Base-by-base conservation (phyloP, 805 yeast genomes). In the Yarrowia hollandica region DNA sequence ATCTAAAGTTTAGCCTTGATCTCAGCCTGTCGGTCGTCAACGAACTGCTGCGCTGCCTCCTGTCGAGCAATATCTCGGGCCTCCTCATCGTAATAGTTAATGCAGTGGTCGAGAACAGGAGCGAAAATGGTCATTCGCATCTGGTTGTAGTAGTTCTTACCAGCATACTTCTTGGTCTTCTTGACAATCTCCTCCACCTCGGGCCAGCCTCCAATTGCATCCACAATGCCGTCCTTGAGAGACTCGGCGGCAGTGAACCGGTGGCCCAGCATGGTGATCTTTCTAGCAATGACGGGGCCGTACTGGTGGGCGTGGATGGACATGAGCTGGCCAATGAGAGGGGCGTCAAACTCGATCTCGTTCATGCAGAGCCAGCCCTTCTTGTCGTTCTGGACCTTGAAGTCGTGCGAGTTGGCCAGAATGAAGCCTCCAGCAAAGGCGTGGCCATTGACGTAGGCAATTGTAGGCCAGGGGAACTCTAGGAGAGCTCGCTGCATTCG, bases 371-470 rank as follows among this genome's bases (percentile, higher is more conserved):
- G 60, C 62, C 61, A 74, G 35, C 77, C 76, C 61, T 63, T 66
- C 2, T 62, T 60, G n/a, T 73, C 72, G 61, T 74, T 74, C 76
- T 74, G 74, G 33, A 74, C 69, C 15, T 71, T 56, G 65, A 68
- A 74, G 63, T 74, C 77, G 61, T 71, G 74, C 64, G 71, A 67
- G 58, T 68, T 67, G 11, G 75, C 73, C 31, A 71, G 56, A 67
- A 72, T 68, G 61, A 74, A 72, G 7, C 75, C 77, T 4, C 75
- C 77, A 1, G 77, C 77, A 64, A 73, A 74, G 5, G 73, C 74
- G 61, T 74, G 77, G 42, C 77, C 77, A 59, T 74, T 74, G 33
- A 73, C 66, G 56, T 66, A 60, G 4, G 77, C 77, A 28, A 74
- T 67, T 14, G 75, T 72, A 9, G 77, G 77, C 67, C 72, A 69